Evolutionary conservation across 768 basidiomycete species (phyloP).

Genomic region (Psilocybe cubensis): DNA sequence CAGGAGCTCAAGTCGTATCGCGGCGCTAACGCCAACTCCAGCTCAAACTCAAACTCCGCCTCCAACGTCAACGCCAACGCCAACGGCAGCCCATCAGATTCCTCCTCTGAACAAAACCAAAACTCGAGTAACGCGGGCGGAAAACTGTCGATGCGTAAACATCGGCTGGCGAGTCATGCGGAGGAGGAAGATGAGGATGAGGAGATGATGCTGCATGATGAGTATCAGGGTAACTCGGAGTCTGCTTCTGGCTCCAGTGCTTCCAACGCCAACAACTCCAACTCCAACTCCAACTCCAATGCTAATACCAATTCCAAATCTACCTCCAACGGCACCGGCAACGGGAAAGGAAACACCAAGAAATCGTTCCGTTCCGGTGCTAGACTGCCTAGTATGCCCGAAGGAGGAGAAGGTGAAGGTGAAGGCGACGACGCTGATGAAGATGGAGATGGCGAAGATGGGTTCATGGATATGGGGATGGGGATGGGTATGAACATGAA

Average conservation of each 20-base stretch:
- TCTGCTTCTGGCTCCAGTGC: too few relatives aligned
- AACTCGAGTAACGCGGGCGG: background rate
- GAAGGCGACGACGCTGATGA: conserved; percentile 28
- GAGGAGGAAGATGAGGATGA: conserved; percentile 16
- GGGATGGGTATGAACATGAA: background rate
- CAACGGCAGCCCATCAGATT: background rate
- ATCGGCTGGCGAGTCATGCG: too few relatives aligned
- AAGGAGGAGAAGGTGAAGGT: conserved; percentile 28
- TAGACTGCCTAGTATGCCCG: conserved; percentile 35
- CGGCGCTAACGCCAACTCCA: conserved; percentile 8
- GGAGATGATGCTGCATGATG: conserved; percentile 28
- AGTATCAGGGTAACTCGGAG: background rate
- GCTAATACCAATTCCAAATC: too few relatives aligned
- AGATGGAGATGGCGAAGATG: conserved; percentile 3
- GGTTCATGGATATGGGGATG: background rate
- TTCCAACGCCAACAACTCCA: too few relatives aligned
- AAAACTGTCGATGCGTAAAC: background rate
- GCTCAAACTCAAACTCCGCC: conserved; percentile 4
- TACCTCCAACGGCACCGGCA: background rate
- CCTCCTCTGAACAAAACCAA: background rate
- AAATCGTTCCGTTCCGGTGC: too few relatives aligned
- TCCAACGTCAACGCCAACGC: background rate
- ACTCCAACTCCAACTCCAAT: too few relatives aligned
- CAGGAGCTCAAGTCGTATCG: conserved; percentile 58
- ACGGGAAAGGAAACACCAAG: too few relatives aligned